Evolutionary conservation across 176 grass and related monocot genomes (phyloP).

Genomic region (Cenchrus americanus): DNA sequence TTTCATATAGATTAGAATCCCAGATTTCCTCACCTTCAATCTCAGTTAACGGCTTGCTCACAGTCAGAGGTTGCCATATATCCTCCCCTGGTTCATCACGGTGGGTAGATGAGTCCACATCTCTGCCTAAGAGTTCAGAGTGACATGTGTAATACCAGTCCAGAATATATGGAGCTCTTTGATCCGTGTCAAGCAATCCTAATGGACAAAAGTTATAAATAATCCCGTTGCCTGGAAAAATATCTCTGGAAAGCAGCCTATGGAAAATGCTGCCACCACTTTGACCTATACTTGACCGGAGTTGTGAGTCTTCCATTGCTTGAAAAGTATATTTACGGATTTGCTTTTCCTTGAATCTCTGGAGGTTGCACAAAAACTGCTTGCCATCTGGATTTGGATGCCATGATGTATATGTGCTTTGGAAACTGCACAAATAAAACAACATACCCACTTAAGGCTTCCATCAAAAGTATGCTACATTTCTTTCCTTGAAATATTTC

Average conservation of each 20-base stretch:
- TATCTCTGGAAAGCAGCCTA: constrained; percentile 26
- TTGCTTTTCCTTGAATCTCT: constrained; percentile 76
- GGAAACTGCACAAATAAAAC: constrained; percentile 62
- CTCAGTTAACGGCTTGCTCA: constrained; percentile 42
- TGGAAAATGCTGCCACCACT: constrained; percentile 18
- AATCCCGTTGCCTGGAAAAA: constrained; percentile 31
- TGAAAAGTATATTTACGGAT: constrained; percentile 48
- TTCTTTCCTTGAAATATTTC: background rate
- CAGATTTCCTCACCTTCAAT: constrained; percentile 42
- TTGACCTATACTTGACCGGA: constrained; percentile 43
- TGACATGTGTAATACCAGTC: constrained; percentile 81
- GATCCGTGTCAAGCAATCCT: constrained; percentile 56
- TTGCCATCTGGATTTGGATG: constrained; percentile 59
- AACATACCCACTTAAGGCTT: background rate
- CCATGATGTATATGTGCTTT: constrained; percentile 83
- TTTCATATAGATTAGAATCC: constrained; percentile 43
- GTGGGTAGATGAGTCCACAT: constrained; percentile 25
- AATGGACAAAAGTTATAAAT: constrained; percentile 54
- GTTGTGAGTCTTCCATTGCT: constrained; percentile 52
- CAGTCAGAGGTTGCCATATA: background rate
- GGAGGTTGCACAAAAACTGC: constrained; percentile 68
- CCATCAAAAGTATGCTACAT: background rate
- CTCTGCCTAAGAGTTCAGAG: constrained; percentile 30
- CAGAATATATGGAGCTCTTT: constrained; percentile 71
- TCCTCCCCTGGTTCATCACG: background rate